Base-by-base conservation (phyloP, 2,329 filamentous ascomycete genomes). In the Aureobasidium zeae region DNA sequence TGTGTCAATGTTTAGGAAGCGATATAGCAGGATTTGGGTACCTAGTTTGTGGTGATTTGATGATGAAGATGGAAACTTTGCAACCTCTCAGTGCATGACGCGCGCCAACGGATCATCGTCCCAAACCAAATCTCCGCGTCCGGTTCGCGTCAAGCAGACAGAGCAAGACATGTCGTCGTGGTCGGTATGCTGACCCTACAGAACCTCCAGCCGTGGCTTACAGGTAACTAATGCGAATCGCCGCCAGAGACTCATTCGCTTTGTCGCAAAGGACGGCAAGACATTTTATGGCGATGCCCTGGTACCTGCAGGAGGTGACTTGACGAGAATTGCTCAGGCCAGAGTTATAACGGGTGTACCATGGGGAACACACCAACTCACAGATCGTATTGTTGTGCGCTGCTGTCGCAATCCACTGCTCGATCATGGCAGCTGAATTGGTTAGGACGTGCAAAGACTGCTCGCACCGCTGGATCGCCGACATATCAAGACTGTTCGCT, bases 271-370 rank as follows among this genome's bases (percentile, higher is more conserved):
- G 53, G 79, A 86, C 55, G 81, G 81, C 58, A 69, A 70, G 45
- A 72, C 74, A 25, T 82, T 84, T 62, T 84, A 85, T 51, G 83
- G 83, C 52, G 81, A 87, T 63, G 81, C 83, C 48, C 76, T 86
- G 45, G 71, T 86, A 15, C 77, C 79, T 3, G 42, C 62, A 1
- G 78, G 77, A 15, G 74, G 60, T 36, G 77, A 85, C 54, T 71
- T 84, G 49, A 65, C 73, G 48, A 72, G 77, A 62, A 71, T 73
- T 2, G 74, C 67, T 37, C 69, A 73, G 53, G 81, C 81, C 16
- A 73, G 65, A 37, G 67, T 85, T 35, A 76, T 85, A 51, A 65
- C 66, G 13, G 81, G 81, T 26, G 71, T 79, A 51, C 76, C 85
- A 53, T 83, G 83, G 52, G 76, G 77, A 39, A 66, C 72, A 51